A percentile compares a stretch with the other conserved stretches of the same genome.
Conservation (phyloP, 305 asterid genomes). For the Rubia tinctorum region DNA sequence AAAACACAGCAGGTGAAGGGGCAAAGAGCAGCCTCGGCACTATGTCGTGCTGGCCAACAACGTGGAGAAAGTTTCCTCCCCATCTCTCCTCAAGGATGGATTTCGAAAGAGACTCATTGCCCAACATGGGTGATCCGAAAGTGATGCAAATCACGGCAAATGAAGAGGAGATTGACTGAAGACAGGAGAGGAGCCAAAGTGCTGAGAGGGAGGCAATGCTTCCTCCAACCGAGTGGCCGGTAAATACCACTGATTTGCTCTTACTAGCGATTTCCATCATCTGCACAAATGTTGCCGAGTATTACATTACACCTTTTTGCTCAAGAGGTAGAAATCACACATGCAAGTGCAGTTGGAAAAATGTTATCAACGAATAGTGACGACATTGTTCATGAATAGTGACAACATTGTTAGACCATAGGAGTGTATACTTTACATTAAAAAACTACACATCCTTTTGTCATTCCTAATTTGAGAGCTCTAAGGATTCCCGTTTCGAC, state of each 20-base stretch:
- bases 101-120: slow-evolving; percentile 59
- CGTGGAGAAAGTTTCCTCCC: slow-evolving; percentile 77
- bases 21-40: slow-evolving; percentile 74
- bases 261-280: slow-evolving; percentile 47
- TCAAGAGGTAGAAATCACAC: neutral
- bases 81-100: slow-evolving; percentile 72
- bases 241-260: slow-evolving; percentile 62
- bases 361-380: too few species aligned
- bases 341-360: too few species aligned
- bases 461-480: too few species aligned
- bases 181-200: slow-evolving; percentile 61
- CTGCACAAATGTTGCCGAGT: slow-evolving; percentile 35
- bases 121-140: slow-evolving; percentile 81
- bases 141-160: slow-evolving; percentile 58
- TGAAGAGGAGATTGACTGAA: slow-evolving; percentile 37
- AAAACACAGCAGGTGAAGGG: slow-evolving; percentile 40
- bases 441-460: too few species aligned
- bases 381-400: too few species aligned
- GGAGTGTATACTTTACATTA: too few species aligned
- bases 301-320: neutral
- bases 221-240: slow-evolving; percentile 85
- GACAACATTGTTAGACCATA: too few species aligned
- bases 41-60: slow-evolving; percentile 66
- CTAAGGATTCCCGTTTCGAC: too few species aligned
- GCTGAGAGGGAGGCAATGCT: slow-evolving; percentile 72